Base-by-base conservation (phyloP, 23 red algal genomes). In the Rhodosorus marinus region DNA sequence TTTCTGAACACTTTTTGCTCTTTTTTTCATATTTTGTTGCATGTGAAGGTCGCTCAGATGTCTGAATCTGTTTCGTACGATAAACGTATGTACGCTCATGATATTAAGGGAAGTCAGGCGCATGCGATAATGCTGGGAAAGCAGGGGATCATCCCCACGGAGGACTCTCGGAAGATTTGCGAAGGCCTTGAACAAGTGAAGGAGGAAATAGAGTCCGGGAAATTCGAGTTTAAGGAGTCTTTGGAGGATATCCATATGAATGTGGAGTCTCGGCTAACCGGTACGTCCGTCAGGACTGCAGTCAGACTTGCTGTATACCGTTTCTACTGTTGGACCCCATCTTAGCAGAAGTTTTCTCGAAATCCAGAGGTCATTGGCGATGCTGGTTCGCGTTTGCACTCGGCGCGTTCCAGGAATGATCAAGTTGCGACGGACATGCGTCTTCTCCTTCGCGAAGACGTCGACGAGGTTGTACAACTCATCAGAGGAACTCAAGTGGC, bases 211-310 rank as follows among this genome's bases (percentile, higher is more conserved):
- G 79, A 84, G 51, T 15, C 42, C n/a, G 72, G 77, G 24, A 35
- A 59, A 8, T 98, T 98, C 38, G 29, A 53, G 41, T 98, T 60
- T 42, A 57, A 59, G 15, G 20, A 31, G 4, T 42, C 60, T 0
- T 54, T 98, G 20, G 90, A 98, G 69, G 90, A 98, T 51, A 65
- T 98, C 1, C 90, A 98, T 55, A 98, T 98, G 90, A 98, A 98
- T 47, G 67, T 98, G 42, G 90, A 98, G 57, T 62, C 46, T 6
- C 47, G 79, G 20, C 74, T 98, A 29, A 98, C 79, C 14, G n/a
- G n/a, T n/a, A n/a, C n/a, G n/a, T n/a, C n/a, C n/a, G n/a, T n/a
- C n/a, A n/a, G n/a, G n/a, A n/a, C n/a, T n/a, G n/a, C n/a, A n/a
- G n/a, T n/a, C n/a, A n/a, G n/a, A n/a, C n/a, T n/a, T n/a, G n/a